Evolutionary conservation across 345 rosid species (phyloP).

Genomic region (Arabis alpina): DNA sequence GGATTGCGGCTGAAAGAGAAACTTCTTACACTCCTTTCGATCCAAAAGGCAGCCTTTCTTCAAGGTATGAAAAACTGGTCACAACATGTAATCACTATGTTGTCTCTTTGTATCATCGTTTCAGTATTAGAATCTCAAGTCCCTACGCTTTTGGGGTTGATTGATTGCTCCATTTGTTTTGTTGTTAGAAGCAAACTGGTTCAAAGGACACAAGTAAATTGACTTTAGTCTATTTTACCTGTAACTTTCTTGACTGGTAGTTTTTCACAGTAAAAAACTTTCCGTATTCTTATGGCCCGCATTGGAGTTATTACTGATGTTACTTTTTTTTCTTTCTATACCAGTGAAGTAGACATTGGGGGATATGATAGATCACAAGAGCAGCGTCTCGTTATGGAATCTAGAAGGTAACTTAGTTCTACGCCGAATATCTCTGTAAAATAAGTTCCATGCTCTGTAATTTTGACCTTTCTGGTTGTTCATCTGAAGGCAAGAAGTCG

Average conservation of each 20-base stretch:
- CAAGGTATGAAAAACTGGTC: conserved; percentile 54
- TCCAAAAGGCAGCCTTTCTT: conserved; percentile 67
- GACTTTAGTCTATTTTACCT: background rate
- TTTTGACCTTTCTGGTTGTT: conserved; percentile 23
- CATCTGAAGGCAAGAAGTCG: conserved; percentile 70
- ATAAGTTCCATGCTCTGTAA: background rate
- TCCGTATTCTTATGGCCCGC: background rate
- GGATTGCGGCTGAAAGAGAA: conserved; percentile 90
- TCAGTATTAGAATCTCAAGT: background rate
- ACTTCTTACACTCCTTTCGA: conserved; percentile 77
- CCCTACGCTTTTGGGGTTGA: background rate
- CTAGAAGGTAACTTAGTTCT: conserved; percentile 60
- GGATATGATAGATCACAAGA: conserved; percentile 57
- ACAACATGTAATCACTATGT: too few relatives aligned
- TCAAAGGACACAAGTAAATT: conserved; percentile 9
- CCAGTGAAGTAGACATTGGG: conserved; percentile 52
- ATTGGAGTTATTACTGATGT: conserved; percentile 19
- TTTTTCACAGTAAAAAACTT: background rate
- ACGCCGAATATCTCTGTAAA: background rate
- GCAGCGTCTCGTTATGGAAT: conserved; percentile 73
- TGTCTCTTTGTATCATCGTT: too few relatives aligned
- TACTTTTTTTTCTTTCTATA: background rate
- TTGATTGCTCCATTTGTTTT: conserved; percentile 3
- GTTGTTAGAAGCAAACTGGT: background rate
- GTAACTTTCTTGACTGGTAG: background rate